A percentile compares a stretch with the other conserved stretches of the same genome.
Evolutionary conservation across 495 filamentous ascomycete genomes (phyloP).

Genomic region (Saxophila tyrrhenica): DNA sequence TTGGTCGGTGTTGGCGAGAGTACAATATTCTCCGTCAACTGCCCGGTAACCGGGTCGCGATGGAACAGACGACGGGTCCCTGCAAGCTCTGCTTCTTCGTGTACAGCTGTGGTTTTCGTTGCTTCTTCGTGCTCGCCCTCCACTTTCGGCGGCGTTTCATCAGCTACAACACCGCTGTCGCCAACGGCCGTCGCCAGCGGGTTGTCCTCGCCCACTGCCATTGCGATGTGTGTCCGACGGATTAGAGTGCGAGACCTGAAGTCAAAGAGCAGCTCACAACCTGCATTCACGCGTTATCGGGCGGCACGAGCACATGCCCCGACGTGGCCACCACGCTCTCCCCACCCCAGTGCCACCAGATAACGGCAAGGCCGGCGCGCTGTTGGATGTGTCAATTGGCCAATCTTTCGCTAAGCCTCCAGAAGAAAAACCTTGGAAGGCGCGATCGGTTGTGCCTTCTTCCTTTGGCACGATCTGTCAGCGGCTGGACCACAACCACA

Average conservation of each 20-base stretch:
- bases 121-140: not conserved
- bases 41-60: not conserved
- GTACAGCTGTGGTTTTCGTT: not conserved
- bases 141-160: not conserved
- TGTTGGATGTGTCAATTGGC: not conserved
- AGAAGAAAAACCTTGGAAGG: not conserved
- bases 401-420: not conserved
- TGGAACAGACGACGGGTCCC: not conserved
- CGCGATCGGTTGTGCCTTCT: not conserved
- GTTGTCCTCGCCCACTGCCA: not conserved
- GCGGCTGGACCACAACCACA: not conserved
- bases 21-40: not conserved
- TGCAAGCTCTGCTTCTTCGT: not conserved
- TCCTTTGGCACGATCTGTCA: not conserved
- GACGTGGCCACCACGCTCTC: not conserved
- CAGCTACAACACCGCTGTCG: not conserved
- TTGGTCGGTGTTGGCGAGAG: not conserved
- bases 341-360: not conserved
- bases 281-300: not conserved
- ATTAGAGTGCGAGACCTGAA: not conserved
- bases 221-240: not conserved
- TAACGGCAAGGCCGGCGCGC: not conserved
- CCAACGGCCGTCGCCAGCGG: not conserved
- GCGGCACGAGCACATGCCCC: not conserved
- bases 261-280: not conserved